A percentile compares a stretch with the other conserved stretches of the same genome.
These are phyloP conservation scores for Ustilago esculenta DNA, from an alignment of 1,284 basidiomycete genomes.

Conservation along the genomic window DNA sequence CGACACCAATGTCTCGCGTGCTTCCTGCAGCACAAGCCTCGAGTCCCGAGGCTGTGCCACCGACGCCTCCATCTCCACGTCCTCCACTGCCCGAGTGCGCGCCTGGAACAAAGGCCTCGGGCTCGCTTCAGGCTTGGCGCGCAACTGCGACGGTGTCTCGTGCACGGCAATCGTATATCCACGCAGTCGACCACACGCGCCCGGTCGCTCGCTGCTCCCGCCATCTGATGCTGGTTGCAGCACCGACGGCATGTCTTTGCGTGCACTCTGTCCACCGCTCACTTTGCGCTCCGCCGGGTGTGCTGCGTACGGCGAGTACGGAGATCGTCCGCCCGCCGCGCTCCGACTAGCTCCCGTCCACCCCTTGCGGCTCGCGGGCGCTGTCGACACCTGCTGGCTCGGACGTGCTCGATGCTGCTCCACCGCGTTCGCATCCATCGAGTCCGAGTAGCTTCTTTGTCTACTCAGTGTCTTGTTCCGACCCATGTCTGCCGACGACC, in stretches of 20 bases:
- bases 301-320: slow-evolving; percentile 3
- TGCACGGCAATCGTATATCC: slow-evolving; percentile 30
- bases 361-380: slow-evolving; percentile 29
- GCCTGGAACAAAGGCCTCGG: slow-evolving; percentile 7
- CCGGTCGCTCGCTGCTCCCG: background rate
- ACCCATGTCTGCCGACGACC: slow-evolving; percentile 3
- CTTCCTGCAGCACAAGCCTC: slow-evolving; percentile 35
- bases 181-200: slow-evolving; percentile 14
- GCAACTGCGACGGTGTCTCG: slow-evolving; percentile 20
- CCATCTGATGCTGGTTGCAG: slow-evolving; percentile 14
- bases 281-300: background rate
- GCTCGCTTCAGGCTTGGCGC: background rate
- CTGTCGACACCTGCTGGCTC: slow-evolving; percentile 17
- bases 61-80: slow-evolving; percentile 33
- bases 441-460: slow-evolving; percentile 51
- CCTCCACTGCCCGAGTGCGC: slow-evolving; percentile 10
- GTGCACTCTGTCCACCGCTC: background rate
- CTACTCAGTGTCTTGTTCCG: slow-evolving; percentile 21
- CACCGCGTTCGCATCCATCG: slow-evolving; percentile 17
- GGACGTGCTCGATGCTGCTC: slow-evolving; percentile 18
- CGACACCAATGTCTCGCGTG: slow-evolving; percentile 28
- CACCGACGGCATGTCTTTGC: slow-evolving; percentile 27
- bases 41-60: slow-evolving; percentile 9
- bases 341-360: slow-evolving; percentile 13
- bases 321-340: background rate